Evolutionary conservation across 1,139 yeast genomes (phyloP), one percentile per base, ranked within the genome.

Genomic region (Lodderomyces parapsilosis): DNA sequence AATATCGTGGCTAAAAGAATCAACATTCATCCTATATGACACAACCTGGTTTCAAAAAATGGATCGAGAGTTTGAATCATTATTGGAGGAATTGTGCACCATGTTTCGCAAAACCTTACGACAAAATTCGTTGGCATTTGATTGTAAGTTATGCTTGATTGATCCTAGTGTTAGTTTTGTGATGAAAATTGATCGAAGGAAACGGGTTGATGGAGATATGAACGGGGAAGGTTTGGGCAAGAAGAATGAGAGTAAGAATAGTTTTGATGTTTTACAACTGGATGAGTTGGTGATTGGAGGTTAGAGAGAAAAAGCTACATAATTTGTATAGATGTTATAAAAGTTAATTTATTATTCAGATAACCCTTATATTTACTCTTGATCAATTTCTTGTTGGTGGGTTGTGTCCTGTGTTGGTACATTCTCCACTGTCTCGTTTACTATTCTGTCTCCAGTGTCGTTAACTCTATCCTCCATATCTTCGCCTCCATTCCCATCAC

Each of bases 51-150:
- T 51, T 45, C 51, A 48, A 36, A 50, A 51, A 2, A 59, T 62
- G 53, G 54, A 59, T 13, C 49, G 56, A 14, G 65, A 62, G 30
- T 53, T 60, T 25, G 76, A 73, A 48, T 57, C 62, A 34, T 61
- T 65, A 28, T 56, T 76, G 38, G 59, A 60, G 37, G 43, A 57
- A 28, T 50, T 76, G 19, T 57, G 62, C 61, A 63, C 62, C 41
- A 43, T 57, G 4, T 59, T 76, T 42, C 65, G 61, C 45, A 50
- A 50, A 11, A 50, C 55, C 18, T 53, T 77, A 23, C 56, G 71
- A 30, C 69, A 65, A 6, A 61, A 63, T 28, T 73, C 73, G 18
- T 52, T 78, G 35, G 82, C 82, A 2, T 74, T 74, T 55, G 75
- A 71, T 46, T 75, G 81, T 52, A 65, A 67, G 42, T 59, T 75